Evolutionary conservation across 2,329 filamentous ascomycete genomes (phyloP), one percentile per base, ranked within the genome.

Genomic region (Cercospora sp.): DNA sequence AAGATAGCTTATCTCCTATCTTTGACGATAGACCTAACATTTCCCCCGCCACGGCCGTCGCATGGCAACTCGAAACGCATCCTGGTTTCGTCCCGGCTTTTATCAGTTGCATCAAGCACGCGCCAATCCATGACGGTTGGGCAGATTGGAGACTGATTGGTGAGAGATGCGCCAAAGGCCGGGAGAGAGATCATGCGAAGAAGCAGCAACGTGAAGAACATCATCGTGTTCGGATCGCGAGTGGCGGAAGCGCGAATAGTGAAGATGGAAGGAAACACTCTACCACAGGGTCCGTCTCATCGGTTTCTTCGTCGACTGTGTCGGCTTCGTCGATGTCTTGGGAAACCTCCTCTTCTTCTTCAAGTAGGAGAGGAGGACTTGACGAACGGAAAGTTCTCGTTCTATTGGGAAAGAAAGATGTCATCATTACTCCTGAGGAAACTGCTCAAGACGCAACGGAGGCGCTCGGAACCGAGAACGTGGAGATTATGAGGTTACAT

Each of bases 51-150:
- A 83, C 84, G 3, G 86, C 90, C 0, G 88, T 93, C 60, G 79
- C 82, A 57, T 93, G 91, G 90, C 91, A 94, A 79, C 80, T 92
- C 21, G 81, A 83, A 40, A 76, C 85, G 30, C 90, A 94, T 76
- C 75, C 78, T 1, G 92, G 90, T 0, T 94, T 92, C 74, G 82
- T 92, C 5, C 82, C 83, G 2, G 86, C 91, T 0, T 93, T 93
- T 74, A 85, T 93, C 74, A 91, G 88, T 66, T 88, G 86, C 32
- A 89, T 94, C 72, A 85, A 88, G 21, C 80, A 90, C 74, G 89
- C 89, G 1, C 92, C 91, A 0, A 88, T 94, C 24, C 87, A 89
- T 69, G 84, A 85, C 12, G 86, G 90, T 71, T 84, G 88, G 65
- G 82, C 83, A 43, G 82, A 87, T 51, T 94, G 91, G 91, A 76